These are phyloP conservation scores for Closterium sp. DNA, from an alignment of 139 green algal species.

Conservation along the genomic window DNA sequence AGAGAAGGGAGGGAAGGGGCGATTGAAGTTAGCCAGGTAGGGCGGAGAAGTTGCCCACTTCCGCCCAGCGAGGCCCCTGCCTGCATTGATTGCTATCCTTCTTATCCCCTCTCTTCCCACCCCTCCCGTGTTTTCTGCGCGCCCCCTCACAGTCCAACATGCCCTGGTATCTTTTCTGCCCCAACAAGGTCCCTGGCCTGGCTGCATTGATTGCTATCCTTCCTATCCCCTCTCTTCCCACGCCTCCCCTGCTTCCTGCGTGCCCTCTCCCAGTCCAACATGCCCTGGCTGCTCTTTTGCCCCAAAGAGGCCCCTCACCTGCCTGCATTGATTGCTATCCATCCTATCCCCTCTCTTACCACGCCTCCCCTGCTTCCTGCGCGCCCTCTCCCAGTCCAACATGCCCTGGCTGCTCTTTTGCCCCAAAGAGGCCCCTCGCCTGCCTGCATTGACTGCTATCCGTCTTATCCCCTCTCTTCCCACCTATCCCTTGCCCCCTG, in stretches of 20 bases:
- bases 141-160: slow-evolving; percentile 46
- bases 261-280: slow-evolving; percentile 42
- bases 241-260: too few relatives aligned
- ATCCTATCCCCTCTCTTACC: too few relatives aligned
- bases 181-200: slow-evolving; percentile 90
- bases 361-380: too few relatives aligned
- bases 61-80: slow-evolving; percentile 93
- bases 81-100: slow-evolving; percentile 44
- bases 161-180: slow-evolving; percentile 95
- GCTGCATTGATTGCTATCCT: too few relatives aligned
- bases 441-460: too few relatives aligned
- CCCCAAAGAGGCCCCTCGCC: slow-evolving; percentile 89
- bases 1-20: background rate
- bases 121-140: too few relatives aligned
- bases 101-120: too few relatives aligned
- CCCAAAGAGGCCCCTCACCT: slow-evolving; percentile 92
- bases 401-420: slow-evolving; percentile 92
- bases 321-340: slow-evolving; percentile 52
- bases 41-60: too few relatives aligned
- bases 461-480: slow-evolving; percentile 57
- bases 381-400: slow-evolving; percentile 48
- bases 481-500: too few relatives aligned
- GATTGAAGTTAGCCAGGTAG: too few relatives aligned
- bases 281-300: slow-evolving; percentile 93
- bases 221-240: slow-evolving; percentile 54